Base-by-base conservation (phyloP, 345 rosid genomes). In the Aquilaria malaccensis region DNA sequence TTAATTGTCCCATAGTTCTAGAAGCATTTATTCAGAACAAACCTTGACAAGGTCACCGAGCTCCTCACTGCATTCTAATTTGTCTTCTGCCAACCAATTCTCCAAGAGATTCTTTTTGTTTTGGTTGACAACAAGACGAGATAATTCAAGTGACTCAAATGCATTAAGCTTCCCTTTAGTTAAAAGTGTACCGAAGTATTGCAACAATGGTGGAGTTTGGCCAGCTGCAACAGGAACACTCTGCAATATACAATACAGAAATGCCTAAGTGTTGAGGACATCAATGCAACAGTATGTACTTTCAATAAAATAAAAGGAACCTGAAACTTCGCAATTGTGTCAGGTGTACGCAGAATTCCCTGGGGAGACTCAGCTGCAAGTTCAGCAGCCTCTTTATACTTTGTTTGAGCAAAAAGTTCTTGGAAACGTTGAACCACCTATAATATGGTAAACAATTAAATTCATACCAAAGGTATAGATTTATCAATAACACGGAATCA, bases 1-100 rank as follows among this genome's bases (percentile, higher is more conserved):
- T 9, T 31, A 2, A 2, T 2, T 53, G 4, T 53, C 33, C 13
- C 4, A 29, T 9, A 13, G 37, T 33, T 31, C 6, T 37, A 13
- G 7, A 53, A 50, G 53, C 22, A 6, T 3, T 31, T 2, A 5
- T 55, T 30, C n/a, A 12, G 45, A 65, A 31, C 15, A 54, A 77
- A 89, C 98, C 96, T 93, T 93, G 72, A 89, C 98, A 69, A 93
- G 94, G 72, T 93, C 98, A 58, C 98, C 98, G 56, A 93, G 96
- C 66, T 93, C 98, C 80, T 93, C 98, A 50, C 90, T 89, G 69
- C 98, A 93, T 74, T 93, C 98, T 74, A 93, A 74, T 77, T 93
- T 93, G 76, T 93, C 98, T 79, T 93, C 98, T 7, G 88, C 88
- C 78, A 93, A 70, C 98, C 98, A 93, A 62, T 87, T 87, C 81